Percentiles rank a stretch among this genome's conserved stretches.
Evolutionary conservation across 2,329 filamentous ascomycete genomes (phyloP).

Genomic region (Neodidymelliopsis sp.): DNA sequence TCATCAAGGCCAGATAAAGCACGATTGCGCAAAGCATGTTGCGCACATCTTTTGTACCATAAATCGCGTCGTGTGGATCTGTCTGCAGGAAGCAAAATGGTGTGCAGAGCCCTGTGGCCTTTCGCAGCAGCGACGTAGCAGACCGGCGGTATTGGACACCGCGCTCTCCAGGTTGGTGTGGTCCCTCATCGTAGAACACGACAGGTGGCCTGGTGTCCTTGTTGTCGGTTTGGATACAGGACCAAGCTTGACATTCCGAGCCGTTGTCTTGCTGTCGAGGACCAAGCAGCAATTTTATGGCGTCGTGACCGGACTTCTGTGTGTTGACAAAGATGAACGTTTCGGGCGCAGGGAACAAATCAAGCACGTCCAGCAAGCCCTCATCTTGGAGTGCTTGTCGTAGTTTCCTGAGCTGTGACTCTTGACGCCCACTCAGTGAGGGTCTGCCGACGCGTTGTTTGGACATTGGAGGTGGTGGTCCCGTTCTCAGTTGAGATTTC

Average conservation of each 20-base stretch:
- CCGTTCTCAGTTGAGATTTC: neutral
- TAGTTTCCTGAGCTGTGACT: neutral
- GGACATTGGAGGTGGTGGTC: conserved; percentile 3
- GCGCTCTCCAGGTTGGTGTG: neutral
- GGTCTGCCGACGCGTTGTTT: neutral
- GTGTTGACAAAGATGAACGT: neutral
- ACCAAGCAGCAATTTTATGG: neutral
- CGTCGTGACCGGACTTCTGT: neutral
- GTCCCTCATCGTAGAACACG: conserved; percentile 2
- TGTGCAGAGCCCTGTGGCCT: conserved; percentile 6
- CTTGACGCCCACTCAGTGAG: neutral
- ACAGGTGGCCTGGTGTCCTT: conserved; percentile 3
- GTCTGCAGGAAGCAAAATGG: conserved; percentile 25
- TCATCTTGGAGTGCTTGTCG: neutral
- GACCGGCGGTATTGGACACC: conserved; percentile 3
- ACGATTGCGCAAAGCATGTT: conserved; percentile 23
- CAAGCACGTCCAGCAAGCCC: neutral
- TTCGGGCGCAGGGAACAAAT: conserved; percentile 4
- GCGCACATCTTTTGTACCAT: neutral
- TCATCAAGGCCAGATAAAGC: conserved; percentile 11
- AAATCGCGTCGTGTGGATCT: conserved; percentile 1
- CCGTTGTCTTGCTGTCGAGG: neutral
- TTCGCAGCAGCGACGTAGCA: conserved; percentile 20
- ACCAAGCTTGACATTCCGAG: conserved; percentile 3
- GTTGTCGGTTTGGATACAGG: neutral